These are phyloP conservation scores for Xylaria sp. DNA, from an alignment of 2,329 filamentous ascomycete species.

Conservation along the genomic window DNA sequence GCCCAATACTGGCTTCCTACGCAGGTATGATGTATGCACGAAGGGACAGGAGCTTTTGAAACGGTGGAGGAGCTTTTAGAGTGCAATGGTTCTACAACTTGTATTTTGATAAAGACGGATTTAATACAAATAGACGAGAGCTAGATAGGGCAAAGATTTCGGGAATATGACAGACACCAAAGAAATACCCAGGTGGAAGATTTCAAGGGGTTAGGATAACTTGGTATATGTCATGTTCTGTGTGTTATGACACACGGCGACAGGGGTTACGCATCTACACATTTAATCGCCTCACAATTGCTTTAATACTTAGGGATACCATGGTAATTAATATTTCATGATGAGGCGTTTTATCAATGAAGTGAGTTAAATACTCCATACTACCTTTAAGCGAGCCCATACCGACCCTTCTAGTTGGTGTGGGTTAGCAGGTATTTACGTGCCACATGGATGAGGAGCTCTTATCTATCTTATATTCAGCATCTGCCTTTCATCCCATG, in stretches of 20 bases:
- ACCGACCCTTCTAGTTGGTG: too few species aligned
- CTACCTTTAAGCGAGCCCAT: too few species aligned
- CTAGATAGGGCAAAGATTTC: background rate
- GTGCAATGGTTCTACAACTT: background rate
- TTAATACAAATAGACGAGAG: conserved; percentile 16
- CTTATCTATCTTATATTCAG: too few species aligned
- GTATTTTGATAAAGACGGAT: conserved; percentile 19
- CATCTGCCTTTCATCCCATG: too few species aligned
- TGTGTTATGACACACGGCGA: background rate
- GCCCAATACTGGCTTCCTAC: background rate
- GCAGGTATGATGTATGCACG: background rate
- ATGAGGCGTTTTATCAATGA: background rate
- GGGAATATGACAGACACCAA: background rate
- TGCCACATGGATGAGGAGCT: too few species aligned
- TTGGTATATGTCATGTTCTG: background rate
- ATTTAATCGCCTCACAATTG: background rate
- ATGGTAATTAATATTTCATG: conserved; percentile 24
- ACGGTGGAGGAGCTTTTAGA: background rate
- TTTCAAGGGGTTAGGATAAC: background rate
- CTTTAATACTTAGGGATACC: background rate
- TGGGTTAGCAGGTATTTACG: too few species aligned
- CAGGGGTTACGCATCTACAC: background rate
- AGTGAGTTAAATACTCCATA: too few species aligned
- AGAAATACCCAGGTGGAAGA: background rate
- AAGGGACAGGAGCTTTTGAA: background rate